Conservation (phyloP, 805 yeast species). For the Lachancea kluyveri region DNA sequence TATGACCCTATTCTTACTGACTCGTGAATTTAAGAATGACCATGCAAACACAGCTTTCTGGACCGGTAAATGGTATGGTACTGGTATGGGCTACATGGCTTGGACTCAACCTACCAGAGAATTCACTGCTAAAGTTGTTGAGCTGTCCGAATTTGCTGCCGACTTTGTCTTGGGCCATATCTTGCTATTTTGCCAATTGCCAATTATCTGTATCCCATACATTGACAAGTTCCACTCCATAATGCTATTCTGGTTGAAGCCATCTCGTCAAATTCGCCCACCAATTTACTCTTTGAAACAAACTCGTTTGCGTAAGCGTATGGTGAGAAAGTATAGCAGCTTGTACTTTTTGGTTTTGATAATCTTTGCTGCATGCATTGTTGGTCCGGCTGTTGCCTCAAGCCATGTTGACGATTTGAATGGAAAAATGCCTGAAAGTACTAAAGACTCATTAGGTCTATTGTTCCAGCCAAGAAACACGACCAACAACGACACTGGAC, state of each 20-base stretch:
- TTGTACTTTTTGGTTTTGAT: conserved; percentile 68
- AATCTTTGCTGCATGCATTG: conserved; percentile 68
- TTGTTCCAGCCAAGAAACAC: conserved; percentile 76
- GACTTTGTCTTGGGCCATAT: conserved; percentile 93
- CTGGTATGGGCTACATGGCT: conserved; percentile 89
- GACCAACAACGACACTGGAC: conserved; percentile 79
- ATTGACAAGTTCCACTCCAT: conserved; percentile 97
- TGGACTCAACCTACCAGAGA: conserved; percentile 96
- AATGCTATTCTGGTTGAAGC: conserved; percentile 98
- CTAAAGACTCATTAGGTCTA: conserved; percentile 30
- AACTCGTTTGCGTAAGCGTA: conserved; percentile 92
- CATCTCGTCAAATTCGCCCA: conserved; percentile 93
- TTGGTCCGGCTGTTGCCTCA: conserved; percentile 89
- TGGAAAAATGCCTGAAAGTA: conserved; percentile 7
- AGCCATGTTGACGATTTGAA: conserved; percentile 38
- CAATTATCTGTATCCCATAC: conserved; percentile 76
- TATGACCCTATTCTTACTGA: conserved; percentile 69
- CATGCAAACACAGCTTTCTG: conserved; percentile 97
- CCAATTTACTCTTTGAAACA: conserved; percentile 96
- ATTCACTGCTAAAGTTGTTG: conserved; percentile 88
- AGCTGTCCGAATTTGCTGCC: conserved; percentile 92
- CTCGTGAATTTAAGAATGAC: conserved; percentile 95
- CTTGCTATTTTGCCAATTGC: conserved; percentile 82
- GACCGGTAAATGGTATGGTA: conserved; percentile 99
- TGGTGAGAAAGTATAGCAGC: conserved; percentile 88